Evolutionary conservation across 305 asterid species (phyloP).

Genomic region (Ilex paraguariensis): DNA sequence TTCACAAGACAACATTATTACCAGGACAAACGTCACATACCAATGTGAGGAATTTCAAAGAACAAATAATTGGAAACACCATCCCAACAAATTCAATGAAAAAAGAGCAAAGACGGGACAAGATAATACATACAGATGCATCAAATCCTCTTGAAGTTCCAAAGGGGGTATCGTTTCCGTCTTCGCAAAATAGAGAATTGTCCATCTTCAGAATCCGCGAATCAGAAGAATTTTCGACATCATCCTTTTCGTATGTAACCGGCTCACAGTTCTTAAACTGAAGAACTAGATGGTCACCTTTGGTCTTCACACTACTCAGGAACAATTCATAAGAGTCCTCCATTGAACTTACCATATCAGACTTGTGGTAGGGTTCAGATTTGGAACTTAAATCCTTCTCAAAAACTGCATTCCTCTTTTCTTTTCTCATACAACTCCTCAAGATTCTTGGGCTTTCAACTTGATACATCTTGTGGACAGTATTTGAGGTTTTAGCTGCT

Average conservation of each 20-base stretch:
- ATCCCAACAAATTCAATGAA: not conserved
- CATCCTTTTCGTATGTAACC: not conserved
- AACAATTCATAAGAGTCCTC: not conserved
- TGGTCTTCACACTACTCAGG: not conserved
- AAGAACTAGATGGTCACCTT: not conserved
- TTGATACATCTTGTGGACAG: not conserved
- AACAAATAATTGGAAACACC: no score
- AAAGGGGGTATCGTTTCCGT: conserved; percentile 13
- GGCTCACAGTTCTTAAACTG: not conserved
- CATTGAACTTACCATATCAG: not conserved
- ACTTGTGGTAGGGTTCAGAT: not conserved
- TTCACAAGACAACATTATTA: conserved; percentile 2
- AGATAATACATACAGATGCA: conserved; percentile 15
- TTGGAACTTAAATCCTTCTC: not conserved
- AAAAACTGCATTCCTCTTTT: not conserved
- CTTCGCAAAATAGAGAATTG: conserved; percentile 1
- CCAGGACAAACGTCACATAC: no score
- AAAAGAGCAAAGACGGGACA: not conserved
- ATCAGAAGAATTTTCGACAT: conserved; percentile 8
- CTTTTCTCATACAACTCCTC: not conserved
- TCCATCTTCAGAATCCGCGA: conserved; percentile 21
- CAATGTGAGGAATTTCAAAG: no score
- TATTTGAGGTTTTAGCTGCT: not conserved
- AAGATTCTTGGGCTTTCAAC: not conserved
- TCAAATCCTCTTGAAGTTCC: conserved; percentile 8